phyloP scores from a whole-genome alignment of 2,329 filamentous ascomycete genomes.

The Ceratocystis colombiana region DNA sequence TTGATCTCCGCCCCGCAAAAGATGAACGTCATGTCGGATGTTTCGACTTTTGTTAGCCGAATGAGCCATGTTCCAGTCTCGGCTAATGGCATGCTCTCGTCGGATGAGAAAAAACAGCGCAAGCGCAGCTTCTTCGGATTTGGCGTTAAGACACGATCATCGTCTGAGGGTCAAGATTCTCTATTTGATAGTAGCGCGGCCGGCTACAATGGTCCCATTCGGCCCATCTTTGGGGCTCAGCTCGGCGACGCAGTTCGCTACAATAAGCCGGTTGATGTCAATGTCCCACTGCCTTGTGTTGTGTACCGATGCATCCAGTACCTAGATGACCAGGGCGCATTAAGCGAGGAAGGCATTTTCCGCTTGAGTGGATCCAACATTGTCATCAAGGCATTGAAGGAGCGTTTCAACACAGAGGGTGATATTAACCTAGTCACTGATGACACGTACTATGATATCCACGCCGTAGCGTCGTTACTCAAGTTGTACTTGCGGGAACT shows the following conservation, averaged over 20 bases:
- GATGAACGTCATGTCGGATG: constrained; percentile 71
- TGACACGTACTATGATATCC: constrained; percentile 83
- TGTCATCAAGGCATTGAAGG: constrained; percentile 79
- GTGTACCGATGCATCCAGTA: constrained; percentile 95
- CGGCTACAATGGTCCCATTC: constrained; percentile 45
- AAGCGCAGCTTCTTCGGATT: constrained; percentile 72
- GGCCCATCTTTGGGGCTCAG: constrained; percentile 74
- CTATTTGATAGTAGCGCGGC: constrained; percentile 41
- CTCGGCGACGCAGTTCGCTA: constrained; percentile 77
- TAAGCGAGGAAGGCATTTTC: constrained; percentile 89
- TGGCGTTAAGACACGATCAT: constrained; percentile 49
- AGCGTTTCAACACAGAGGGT: constrained; percentile 86
- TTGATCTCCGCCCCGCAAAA: constrained; percentile 76
- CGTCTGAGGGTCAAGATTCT: constrained; percentile 49
- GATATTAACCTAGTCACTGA: constrained; percentile 80
- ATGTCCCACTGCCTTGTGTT: constrained; percentile 74
- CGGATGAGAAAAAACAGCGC: constrained; percentile 68
- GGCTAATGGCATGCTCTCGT: constrained; percentile 28
- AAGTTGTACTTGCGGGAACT: constrained; percentile 91
- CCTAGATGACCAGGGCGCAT: constrained; percentile 69
- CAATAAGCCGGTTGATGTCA: constrained; percentile 61
- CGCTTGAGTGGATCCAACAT: constrained; percentile 93
- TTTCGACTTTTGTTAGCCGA: constrained; percentile 77
- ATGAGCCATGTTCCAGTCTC: constrained; percentile 29
- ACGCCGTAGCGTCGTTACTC: constrained; percentile 85